Percentiles rank a stretch among this genome's conserved stretches.
phyloP scores from a whole-genome alignment of 176 grass and related monocot species.

The Zea luxurians region DNA sequence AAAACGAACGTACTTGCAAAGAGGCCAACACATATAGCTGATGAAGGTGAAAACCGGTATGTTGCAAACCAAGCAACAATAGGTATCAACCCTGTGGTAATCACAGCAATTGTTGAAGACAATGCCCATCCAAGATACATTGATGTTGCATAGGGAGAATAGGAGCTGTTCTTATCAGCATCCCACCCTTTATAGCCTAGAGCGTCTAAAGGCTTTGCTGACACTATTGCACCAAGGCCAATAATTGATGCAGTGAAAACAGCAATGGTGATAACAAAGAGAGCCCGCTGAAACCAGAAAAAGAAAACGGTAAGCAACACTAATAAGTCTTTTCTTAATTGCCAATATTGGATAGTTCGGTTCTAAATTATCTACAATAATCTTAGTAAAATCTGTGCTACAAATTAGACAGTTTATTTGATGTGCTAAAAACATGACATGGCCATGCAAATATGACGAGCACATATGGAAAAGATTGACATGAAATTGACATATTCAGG shows the following conservation, averaged over 20 bases:
- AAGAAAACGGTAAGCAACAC: slow-evolving; percentile 17
- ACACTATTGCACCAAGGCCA: slow-evolving; percentile 92
- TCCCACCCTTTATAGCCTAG: slow-evolving; percentile 97
- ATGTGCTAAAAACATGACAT: slow-evolving; percentile 21
- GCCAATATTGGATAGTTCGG: slow-evolving; percentile 14
- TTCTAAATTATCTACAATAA: slow-evolving; percentile 24
- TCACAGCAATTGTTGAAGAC: slow-evolving; percentile 75
- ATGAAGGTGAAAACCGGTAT: slow-evolving; percentile 85
- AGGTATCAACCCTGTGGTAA: slow-evolving; percentile 77
- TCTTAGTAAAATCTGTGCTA: not conserved
- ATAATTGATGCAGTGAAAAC: slow-evolving; percentile 82
- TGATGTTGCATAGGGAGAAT: slow-evolving; percentile 92
- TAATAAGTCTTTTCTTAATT: slow-evolving; percentile 16
- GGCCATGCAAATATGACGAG: not conserved
- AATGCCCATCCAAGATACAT: slow-evolving; percentile 99
- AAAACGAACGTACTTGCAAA: slow-evolving; percentile 63
- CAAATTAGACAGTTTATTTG: slow-evolving; percentile 12
- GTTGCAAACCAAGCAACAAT: slow-evolving; percentile 97
- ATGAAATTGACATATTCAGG: not conserved
- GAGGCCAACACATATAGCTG: slow-evolving; percentile 84
- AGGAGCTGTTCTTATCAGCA: slow-evolving; percentile 68
- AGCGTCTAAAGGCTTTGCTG: slow-evolving; percentile 92
- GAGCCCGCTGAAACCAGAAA: slow-evolving; percentile 58
- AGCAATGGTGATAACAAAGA: slow-evolving; percentile 64
- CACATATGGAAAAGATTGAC: not conserved